A percentile compares a stretch with the other conserved stretches of the same genome.
Evolutionary conservation across 2,329 filamentous ascomycete species (phyloP).

Genomic region (Pochonia chlamydosporia): DNA sequence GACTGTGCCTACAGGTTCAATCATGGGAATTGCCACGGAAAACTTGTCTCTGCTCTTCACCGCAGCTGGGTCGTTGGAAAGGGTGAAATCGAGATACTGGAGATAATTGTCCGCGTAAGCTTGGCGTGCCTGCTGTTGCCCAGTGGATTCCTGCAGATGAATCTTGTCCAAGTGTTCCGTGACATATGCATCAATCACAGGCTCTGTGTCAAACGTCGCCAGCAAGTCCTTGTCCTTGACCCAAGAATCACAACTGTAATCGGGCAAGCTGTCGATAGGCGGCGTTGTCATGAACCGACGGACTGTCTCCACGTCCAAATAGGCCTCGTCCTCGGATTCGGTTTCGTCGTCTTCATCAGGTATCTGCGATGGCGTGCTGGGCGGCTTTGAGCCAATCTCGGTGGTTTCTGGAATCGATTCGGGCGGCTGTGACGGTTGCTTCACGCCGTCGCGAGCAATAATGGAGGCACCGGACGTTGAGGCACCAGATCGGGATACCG

Average conservation of each 20-base stretch:
- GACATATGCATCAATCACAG: constrained; percentile 39
- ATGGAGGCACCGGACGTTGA: not conserved
- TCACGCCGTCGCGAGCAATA: not conserved
- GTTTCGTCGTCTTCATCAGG: constrained; percentile 47
- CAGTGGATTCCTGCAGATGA: constrained; percentile 25
- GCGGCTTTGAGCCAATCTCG: constrained; percentile 26
- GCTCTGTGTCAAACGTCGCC: constrained; percentile 32
- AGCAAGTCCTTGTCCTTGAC: constrained; percentile 40
- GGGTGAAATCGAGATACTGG: constrained; percentile 48
- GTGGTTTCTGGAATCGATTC: constrained; percentile 18
- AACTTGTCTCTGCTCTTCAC: constrained; percentile 52
- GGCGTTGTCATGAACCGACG: constrained; percentile 49
- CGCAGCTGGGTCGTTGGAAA: constrained; percentile 49
- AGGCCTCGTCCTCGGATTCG: constrained; percentile 49
- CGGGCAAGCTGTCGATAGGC: constrained; percentile 47
- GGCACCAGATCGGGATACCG: constrained; percentile 4
- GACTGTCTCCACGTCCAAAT: constrained; percentile 41
- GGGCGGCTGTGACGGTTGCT: not conserved
- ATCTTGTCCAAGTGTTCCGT: constrained; percentile 38
- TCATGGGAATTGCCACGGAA: constrained; percentile 30
- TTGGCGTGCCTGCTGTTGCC: constrained; percentile 34
- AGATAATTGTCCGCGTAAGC: constrained; percentile 43
- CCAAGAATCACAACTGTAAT: constrained; percentile 41
- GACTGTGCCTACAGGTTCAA: constrained; percentile 27
- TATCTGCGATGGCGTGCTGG: constrained; percentile 43